These are phyloP conservation scores for Nakazawaea peltata DNA, from an alignment of 805 yeast species.

Conservation along the genomic window DNA sequence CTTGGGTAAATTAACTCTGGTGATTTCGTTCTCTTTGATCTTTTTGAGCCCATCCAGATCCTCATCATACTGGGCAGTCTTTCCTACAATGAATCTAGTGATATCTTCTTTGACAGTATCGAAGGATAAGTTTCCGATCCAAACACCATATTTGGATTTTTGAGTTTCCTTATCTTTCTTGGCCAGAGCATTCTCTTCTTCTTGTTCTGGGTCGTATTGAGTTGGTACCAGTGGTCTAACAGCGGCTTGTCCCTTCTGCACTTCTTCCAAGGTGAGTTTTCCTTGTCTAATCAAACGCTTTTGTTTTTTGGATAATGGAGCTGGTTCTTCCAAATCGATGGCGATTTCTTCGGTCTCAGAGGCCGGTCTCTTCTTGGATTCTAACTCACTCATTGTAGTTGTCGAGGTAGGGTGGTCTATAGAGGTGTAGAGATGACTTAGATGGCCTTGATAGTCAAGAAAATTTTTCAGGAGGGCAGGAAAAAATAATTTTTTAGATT, in stretches of 20 bases:
- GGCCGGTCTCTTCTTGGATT: slow-evolving; percentile 21
- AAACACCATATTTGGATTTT: slow-evolving; percentile 66
- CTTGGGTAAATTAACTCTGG: slow-evolving; percentile 76
- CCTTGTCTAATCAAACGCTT: slow-evolving; percentile 79
- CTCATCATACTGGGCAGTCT: slow-evolving; percentile 35
- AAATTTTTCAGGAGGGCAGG: too few relatives aligned
- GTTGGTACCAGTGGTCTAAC: slow-evolving; percentile 14
- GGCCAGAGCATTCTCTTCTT: slow-evolving; percentile 25
- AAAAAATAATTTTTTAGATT: too few relatives aligned
- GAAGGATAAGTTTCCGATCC: slow-evolving; percentile 91
- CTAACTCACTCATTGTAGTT: too few relatives aligned
- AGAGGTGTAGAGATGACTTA: too few relatives aligned
- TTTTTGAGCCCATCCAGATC: slow-evolving; percentile 19
- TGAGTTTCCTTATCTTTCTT: slow-evolving; percentile 12
- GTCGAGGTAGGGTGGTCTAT: too few relatives aligned
- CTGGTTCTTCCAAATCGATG: slow-evolving; percentile 59
- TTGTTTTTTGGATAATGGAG: slow-evolving; percentile 89
- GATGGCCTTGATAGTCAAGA: too few relatives aligned
- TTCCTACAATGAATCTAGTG: slow-evolving; percentile 51
- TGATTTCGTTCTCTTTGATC: slow-evolving; percentile 51
- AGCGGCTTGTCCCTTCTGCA: slow-evolving; percentile 29
- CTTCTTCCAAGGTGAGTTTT: slow-evolving; percentile 50
- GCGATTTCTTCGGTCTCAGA: slow-evolving; percentile 49
- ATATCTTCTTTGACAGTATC: slow-evolving; percentile 76
- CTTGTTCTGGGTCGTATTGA: slow-evolving; percentile 15